These are phyloP conservation scores for Lithohypha guttulata DNA, from an alignment of 2,329 filamentous ascomycete species.

Conservation along the genomic window DNA sequence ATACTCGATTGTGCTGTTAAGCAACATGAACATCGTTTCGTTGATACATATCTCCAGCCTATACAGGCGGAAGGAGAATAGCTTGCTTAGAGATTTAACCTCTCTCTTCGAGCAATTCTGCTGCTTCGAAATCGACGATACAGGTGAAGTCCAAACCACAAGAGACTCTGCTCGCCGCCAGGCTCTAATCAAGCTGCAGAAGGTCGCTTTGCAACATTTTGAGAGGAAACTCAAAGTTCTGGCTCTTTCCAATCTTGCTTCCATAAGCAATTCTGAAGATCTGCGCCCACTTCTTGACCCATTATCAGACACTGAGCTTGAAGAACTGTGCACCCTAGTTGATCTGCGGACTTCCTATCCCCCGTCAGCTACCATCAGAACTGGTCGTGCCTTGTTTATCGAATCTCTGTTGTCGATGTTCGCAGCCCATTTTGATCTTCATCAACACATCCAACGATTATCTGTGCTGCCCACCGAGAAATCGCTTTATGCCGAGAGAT, in stretches of 20 bases:
- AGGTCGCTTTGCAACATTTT: constrained; percentile 68
- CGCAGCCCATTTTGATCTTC: constrained; percentile 70
- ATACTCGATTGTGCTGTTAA: constrained; percentile 80
- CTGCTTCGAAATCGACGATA: constrained; percentile 82
- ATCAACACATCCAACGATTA: constrained; percentile 62
- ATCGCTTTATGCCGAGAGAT: constrained; percentile 64
- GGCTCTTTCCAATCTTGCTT: constrained; percentile 82
- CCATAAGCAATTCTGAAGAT: constrained; percentile 70
- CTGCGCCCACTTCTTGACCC: constrained; percentile 63
- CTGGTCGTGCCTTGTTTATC: constrained; percentile 38
- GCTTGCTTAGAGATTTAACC: constrained; percentile 69
- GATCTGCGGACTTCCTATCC: constrained; percentile 79
- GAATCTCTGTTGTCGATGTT: constrained; percentile 66
- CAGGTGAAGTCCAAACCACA: constrained; percentile 61
- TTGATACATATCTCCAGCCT: constrained; percentile 68
- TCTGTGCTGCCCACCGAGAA: constrained; percentile 73
- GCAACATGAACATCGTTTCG: constrained; percentile 73
- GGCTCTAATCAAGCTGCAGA: constrained; percentile 66
- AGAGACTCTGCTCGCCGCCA: constrained; percentile 66
- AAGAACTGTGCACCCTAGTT: constrained; percentile 56
- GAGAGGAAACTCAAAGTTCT: constrained; percentile 84
- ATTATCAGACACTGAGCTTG: constrained; percentile 64
- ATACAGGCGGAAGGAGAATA: constrained; percentile 63
- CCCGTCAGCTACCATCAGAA: constrained; percentile 54
- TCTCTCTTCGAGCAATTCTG: constrained; percentile 76